Evolutionary conservation across 1,284 basidiomycete genomes (phyloP).

Genomic region (Puccinia polysora): DNA sequence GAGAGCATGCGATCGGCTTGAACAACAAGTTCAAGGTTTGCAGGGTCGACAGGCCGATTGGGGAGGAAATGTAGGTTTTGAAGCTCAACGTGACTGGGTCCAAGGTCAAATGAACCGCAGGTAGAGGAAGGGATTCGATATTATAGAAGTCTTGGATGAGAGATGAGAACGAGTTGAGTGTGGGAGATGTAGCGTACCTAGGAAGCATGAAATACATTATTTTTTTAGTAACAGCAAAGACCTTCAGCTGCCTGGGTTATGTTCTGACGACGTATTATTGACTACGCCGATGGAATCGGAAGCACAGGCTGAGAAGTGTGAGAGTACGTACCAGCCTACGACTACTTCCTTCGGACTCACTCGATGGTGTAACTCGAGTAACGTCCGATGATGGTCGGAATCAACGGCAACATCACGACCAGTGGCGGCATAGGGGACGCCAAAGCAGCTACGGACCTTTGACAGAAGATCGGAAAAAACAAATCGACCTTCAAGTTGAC

Average conservation of each 20-base stretch:
- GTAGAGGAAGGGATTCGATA: slow-evolving; percentile 79
- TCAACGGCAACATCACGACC: slow-evolving; percentile 72
- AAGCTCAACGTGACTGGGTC: slow-evolving; percentile 80
- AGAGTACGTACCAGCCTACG: slow-evolving; percentile 70
- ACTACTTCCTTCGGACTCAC: slow-evolving; percentile 80
- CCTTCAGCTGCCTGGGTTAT: too few relatives aligned
- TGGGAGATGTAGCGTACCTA: slow-evolving; percentile 84
- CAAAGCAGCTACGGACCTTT: slow-evolving; percentile 41
- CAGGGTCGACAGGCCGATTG: slow-evolving; percentile 52
- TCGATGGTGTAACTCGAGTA: slow-evolving; percentile 83
- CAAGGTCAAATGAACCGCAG: slow-evolving; percentile 86
- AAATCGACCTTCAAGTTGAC: background rate
- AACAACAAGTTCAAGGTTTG: slow-evolving; percentile 48
- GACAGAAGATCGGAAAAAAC: background rate
- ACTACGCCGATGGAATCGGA: background rate
- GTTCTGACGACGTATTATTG: too few relatives aligned
- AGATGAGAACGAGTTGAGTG: slow-evolving; percentile 90
- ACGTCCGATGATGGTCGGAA: slow-evolving; percentile 88
- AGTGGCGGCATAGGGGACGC: slow-evolving; percentile 41
- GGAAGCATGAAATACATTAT: slow-evolving; percentile 31
- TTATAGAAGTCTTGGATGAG: slow-evolving; percentile 98
- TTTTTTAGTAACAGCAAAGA: background rate
- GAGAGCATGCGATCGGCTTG: slow-evolving; percentile 60
- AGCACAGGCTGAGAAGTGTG: background rate
- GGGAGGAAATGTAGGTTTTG: slow-evolving; percentile 67